Conservation (phyloP, 2,329 filamentous ascomycete species). For the Zarea fungicola region DNA sequence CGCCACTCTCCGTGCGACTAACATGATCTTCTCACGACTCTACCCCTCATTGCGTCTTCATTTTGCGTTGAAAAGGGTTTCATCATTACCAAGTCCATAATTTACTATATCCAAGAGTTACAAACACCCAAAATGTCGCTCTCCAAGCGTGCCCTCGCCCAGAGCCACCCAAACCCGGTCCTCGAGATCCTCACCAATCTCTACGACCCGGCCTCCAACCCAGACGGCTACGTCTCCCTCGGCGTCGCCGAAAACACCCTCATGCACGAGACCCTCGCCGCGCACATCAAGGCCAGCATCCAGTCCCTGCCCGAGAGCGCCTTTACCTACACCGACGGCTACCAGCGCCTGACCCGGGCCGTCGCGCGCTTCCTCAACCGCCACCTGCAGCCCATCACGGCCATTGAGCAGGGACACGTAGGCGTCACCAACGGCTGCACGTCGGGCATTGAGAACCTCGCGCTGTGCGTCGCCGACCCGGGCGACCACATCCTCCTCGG, state of each 20-base stretch:
- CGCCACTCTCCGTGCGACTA: no score
- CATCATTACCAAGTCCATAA: background rate
- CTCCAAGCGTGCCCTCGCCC: constrained; percentile 21
- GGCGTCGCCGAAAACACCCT: constrained; percentile 49
- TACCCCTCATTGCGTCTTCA: no score
- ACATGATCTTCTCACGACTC: no score
- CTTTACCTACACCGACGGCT: constrained; percentile 39
- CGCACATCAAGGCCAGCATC: constrained; percentile 36
- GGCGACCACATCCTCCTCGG: constrained; percentile 37
- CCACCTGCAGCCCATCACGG: constrained; percentile 24
- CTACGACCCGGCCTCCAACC: constrained; percentile 36
- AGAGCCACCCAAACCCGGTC: constrained; percentile 20
- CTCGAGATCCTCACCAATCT: constrained; percentile 41
- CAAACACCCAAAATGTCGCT: constrained; percentile 13
- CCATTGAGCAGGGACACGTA: constrained; percentile 29
- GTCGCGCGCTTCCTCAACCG: constrained; percentile 32
- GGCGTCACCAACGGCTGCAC: constrained; percentile 36
- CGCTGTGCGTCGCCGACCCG: constrained; percentile 35
- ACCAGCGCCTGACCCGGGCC: constrained; percentile 26
- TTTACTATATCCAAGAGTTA: background rate
- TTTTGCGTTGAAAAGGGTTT: no score
- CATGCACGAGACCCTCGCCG: constrained; percentile 41
- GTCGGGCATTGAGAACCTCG: constrained; percentile 34
- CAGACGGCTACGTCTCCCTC: constrained; percentile 42
- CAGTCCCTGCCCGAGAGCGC: constrained; percentile 22